A percentile compares a stretch with the other conserved stretches of the same genome.
Conservation (phyloP, 2,329 filamentous ascomycete genomes). For the Cordyceps cateniannulata region DNA sequence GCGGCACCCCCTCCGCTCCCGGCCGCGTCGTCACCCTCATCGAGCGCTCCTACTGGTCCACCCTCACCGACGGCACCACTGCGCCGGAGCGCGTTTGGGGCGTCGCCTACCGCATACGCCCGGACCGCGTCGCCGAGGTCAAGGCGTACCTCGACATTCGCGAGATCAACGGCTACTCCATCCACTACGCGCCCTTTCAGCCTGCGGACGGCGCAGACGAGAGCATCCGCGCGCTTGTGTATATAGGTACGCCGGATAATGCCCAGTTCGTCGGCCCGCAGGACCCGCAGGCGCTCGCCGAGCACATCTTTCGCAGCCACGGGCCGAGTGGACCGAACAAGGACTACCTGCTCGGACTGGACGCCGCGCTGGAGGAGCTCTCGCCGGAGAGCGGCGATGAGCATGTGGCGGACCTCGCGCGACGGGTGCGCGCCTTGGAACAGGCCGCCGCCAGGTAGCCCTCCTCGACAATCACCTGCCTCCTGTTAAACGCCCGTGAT, state of each 20-base stretch:
- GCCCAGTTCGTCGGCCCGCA: slow-evolving; percentile 86
- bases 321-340: slow-evolving; percentile 86
- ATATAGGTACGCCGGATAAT: slow-evolving; percentile 91
- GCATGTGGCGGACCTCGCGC: slow-evolving; percentile 78
- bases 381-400: slow-evolving; percentile 71
- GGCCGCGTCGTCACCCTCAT: slow-evolving; percentile 93
- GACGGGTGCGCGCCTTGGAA: slow-evolving; percentile 58
- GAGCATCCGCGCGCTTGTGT: slow-evolving; percentile 61
- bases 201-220: slow-evolving; percentile 30
- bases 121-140: slow-evolving; percentile 69
- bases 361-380: slow-evolving; percentile 65
- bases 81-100: slow-evolving; percentile 75
- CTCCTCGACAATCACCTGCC: slow-evolving; percentile 10
- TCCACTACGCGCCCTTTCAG: slow-evolving; percentile 83
- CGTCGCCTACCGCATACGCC: slow-evolving; percentile 78
- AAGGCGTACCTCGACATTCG: slow-evolving; percentile 88
- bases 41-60: slow-evolving; percentile 74
- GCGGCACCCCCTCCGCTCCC: slow-evolving; percentile 80
- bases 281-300: slow-evolving; percentile 68
- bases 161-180: slow-evolving; percentile 95
- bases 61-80: slow-evolving; percentile 61
- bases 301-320: slow-evolving; percentile 68
- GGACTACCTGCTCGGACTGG: slow-evolving; percentile 81
- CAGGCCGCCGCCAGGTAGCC: slow-evolving; percentile 6
- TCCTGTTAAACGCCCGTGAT: no score